A percentile compares a stretch with the other conserved stretches of the same genome.
These are phyloP conservation scores for Sclerotinia nivalis DNA, from an alignment of 2,329 filamentous ascomycete species.

Conservation along the genomic window DNA sequence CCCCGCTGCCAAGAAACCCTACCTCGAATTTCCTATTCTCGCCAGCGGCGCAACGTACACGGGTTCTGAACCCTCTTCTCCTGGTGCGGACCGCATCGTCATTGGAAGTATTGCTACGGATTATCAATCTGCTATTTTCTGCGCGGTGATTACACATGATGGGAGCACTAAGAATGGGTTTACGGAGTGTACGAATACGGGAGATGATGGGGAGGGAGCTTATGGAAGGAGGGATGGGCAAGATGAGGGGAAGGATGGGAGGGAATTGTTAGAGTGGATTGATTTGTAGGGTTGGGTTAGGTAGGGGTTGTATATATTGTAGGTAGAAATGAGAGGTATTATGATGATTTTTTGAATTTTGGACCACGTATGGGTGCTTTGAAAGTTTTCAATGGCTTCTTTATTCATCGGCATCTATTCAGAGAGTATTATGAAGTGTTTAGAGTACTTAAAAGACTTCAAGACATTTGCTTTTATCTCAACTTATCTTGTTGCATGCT, in stretches of 20 bases:
- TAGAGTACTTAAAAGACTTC: no score
- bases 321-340: not conserved
- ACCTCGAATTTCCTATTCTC: slow-evolving; percentile 42
- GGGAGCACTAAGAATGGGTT: slow-evolving; percentile 39
- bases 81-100: slow-evolving; percentile 40
- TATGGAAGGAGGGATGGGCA: slow-evolving; percentile 21
- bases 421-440: no score
- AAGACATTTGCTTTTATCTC: not conserved
- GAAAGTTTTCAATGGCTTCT: not conserved
- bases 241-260: slow-evolving; percentile 25
- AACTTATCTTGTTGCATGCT: not conserved
- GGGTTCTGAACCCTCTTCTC: slow-evolving; percentile 34
- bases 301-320: not conserved
- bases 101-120: slow-evolving; percentile 39
- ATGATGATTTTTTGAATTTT: no score
- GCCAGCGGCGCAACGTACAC: slow-evolving; percentile 30
- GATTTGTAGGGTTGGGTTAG: slow-evolving; percentile 21
- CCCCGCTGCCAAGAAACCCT: slow-evolving; percentile 37
- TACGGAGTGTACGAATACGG: slow-evolving; percentile 38
- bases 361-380: no score
- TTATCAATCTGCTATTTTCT: slow-evolving; percentile 38
- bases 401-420: not conserved
- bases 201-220: slow-evolving; percentile 27
- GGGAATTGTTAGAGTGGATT: slow-evolving; percentile 32
- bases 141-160: slow-evolving; percentile 40